Percentiles rank a stretch among this genome's conserved stretches.
Conservation (phyloP, 441 rosid species). For the Pelargonium australe region DNA sequence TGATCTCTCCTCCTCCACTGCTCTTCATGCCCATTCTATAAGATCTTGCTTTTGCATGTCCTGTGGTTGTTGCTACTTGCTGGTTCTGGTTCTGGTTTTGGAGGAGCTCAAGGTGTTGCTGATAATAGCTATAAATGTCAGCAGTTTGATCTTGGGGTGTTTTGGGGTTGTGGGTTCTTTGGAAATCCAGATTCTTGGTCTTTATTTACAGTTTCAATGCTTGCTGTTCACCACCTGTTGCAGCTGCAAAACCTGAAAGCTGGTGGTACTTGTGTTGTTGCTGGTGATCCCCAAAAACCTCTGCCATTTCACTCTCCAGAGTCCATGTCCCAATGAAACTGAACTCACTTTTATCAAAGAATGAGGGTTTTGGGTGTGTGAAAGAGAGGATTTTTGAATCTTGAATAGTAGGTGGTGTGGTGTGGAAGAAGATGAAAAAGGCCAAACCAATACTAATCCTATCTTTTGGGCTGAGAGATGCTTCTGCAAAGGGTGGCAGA, state of each 20-base stretch:
- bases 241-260: slow-evolving; percentile 27
- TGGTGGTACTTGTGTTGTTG: background rate
- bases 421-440: too few relatives aligned
- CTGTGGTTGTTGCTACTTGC: slow-evolving; percentile 25
- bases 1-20: slow-evolving; percentile 59
- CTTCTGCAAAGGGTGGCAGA: background rate
- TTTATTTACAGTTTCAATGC: slow-evolving; percentile 1
- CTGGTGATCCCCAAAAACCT: background rate
- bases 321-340: background rate
- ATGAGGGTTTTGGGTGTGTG: background rate
- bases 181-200: slow-evolving; percentile 52
- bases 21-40: slow-evolving; percentile 38
- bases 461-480: background rate
- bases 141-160: too few relatives aligned
- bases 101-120: slow-evolving; percentile 17
- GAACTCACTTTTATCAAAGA: background rate
- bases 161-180: slow-evolving; percentile 29
- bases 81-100: slow-evolving; percentile 29
- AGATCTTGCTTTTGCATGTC: too few relatives aligned
- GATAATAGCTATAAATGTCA: too few relatives aligned
- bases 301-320: background rate
- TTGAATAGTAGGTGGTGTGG: background rate
- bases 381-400: background rate
- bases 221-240: slow-evolving; percentile 23
- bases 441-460: too few relatives aligned